These are phyloP conservation scores for Nicotiana rustica DNA, from an alignment of 305 asterid genomes.

Conservation along the genomic window DNA sequence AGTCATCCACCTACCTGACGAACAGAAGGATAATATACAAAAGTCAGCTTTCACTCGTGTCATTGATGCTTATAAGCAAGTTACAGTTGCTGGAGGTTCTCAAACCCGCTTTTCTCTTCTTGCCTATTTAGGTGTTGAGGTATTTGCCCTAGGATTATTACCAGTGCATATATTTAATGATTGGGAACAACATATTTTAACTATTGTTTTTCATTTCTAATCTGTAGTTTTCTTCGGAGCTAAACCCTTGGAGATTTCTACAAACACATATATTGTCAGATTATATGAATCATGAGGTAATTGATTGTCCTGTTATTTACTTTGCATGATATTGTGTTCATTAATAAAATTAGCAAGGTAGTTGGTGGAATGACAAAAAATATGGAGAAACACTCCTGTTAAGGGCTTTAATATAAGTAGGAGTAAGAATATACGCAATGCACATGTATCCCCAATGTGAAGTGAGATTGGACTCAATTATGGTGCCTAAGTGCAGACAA, in stretches of 20 bases:
- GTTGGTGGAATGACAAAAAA: conserved; percentile 9
- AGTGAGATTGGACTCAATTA: not conserved
- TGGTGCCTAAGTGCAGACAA: not conserved
- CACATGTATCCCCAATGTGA: not conserved
- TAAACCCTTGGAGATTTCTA: conserved; percentile 88
- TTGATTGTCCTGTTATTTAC: conserved; percentile 37
- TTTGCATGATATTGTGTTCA: not conserved
- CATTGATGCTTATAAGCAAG: conserved; percentile 90
- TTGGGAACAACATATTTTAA: conserved; percentile 30
- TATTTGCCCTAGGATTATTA: conserved; percentile 46
- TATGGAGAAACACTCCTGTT: not conserved
- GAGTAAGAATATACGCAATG: not conserved
- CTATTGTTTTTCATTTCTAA: conserved; percentile 42
- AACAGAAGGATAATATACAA: conserved; percentile 81
- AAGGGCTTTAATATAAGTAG: not conserved
- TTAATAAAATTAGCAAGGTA: not conserved
- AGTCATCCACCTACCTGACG: conserved; percentile 71
- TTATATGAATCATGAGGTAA: conserved; percentile 91
- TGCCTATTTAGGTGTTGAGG: conserved; percentile 90
- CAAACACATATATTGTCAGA: conserved; percentile 80
- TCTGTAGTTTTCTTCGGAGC: conserved; percentile 86
- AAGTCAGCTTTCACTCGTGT: conserved; percentile 77
- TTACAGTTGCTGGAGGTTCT: conserved; percentile 82
- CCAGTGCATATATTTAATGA: conserved; percentile 40
- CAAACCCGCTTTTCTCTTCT: conserved; percentile 86